These are phyloP conservation scores for Pichia sp. DNA, from an alignment of 1,139 yeast genomes.

Conservation along the genomic window DNA sequence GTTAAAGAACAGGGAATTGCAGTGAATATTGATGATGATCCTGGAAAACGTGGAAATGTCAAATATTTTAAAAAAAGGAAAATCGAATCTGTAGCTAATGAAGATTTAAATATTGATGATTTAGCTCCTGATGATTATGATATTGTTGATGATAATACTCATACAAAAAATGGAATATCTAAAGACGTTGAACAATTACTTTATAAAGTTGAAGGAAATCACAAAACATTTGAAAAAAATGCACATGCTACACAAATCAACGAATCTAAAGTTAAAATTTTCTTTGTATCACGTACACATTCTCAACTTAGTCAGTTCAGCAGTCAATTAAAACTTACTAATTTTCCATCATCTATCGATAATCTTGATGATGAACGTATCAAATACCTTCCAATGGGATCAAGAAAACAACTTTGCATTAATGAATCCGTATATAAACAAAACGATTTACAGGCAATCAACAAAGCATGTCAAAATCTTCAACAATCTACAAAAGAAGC, in stretches of 20 bases:
- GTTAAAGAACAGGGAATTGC: constrained; percentile 19
- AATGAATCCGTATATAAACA: constrained; percentile 49
- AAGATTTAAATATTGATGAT: constrained; percentile 25
- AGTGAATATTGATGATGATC: constrained; percentile 16
- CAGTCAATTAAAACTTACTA: constrained; percentile 58
- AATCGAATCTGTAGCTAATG: not conserved
- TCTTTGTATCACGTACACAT: constrained; percentile 82
- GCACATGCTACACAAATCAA: constrained; percentile 19
- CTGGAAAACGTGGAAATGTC: constrained; percentile 10
- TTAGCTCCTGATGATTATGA: constrained; percentile 43
- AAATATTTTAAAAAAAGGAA: constrained; percentile 15
- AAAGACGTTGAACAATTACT: constrained; percentile 42
- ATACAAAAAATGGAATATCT: constrained; percentile 26
- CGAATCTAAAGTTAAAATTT: constrained; percentile 46
- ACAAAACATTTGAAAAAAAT: not conserved
- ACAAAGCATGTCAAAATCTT: constrained; percentile 77
- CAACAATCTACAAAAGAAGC: constrained; percentile 35
- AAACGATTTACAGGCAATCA: constrained; percentile 50
- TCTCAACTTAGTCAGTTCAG: constrained; percentile 83
- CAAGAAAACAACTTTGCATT: constrained; percentile 82
- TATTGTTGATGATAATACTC: constrained; percentile 21
- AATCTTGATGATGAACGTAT: constrained; percentile 39
- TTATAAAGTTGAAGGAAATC: constrained; percentile 32
- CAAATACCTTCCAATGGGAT: constrained; percentile 66
- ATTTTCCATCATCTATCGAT: constrained; percentile 56